phyloP scores from a whole-genome alignment of 768 basidiomycete species.

The Termitomyces sp. region DNA sequence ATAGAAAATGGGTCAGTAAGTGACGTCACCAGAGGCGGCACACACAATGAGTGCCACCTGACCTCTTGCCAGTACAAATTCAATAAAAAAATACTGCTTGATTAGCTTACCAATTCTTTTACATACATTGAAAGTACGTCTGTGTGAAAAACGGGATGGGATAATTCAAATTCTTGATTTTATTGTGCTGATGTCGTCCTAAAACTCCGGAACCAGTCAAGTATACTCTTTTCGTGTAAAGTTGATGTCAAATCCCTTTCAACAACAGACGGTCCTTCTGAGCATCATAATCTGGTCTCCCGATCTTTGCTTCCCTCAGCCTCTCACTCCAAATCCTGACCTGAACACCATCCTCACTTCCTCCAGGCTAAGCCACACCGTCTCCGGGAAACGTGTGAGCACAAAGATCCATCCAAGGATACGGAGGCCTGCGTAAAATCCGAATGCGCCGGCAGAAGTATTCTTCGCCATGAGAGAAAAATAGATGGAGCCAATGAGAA shows the following conservation, averaged over 20 bases:
- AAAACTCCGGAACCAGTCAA: neutral
- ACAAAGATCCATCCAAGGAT: constrained; percentile 66
- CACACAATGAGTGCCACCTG: too few species aligned
- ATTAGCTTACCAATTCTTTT: neutral
- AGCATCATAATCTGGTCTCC: neutral
- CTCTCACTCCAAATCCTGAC: constrained; percentile 54
- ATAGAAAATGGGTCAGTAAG: too few species aligned
- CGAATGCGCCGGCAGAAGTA: constrained; percentile 72
- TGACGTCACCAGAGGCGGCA: too few species aligned
- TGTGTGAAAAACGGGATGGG: neutral
- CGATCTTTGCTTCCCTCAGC: constrained; percentile 31
- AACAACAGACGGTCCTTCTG: neutral
- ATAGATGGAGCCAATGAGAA: constrained; percentile 76
- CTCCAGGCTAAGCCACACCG: constrained; percentile 65
- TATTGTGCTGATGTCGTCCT: neutral
- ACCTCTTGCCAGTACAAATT: too few species aligned
- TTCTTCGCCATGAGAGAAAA: constrained; percentile 71
- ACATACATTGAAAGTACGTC: neutral
- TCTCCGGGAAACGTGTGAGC: constrained; percentile 71
- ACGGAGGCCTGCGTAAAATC: constrained; percentile 72
- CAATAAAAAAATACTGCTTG: too few species aligned
- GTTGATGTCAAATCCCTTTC: neutral
- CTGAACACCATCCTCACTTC: constrained; percentile 60
- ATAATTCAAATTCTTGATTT: neutral
- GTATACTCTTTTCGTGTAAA: neutral